Percentiles rank a stretch among this genome's conserved stretches.
These are phyloP conservation scores for Zygoascus flipseniorum DNA, from an alignment of 805 yeast species.

Conservation along the genomic window DNA sequence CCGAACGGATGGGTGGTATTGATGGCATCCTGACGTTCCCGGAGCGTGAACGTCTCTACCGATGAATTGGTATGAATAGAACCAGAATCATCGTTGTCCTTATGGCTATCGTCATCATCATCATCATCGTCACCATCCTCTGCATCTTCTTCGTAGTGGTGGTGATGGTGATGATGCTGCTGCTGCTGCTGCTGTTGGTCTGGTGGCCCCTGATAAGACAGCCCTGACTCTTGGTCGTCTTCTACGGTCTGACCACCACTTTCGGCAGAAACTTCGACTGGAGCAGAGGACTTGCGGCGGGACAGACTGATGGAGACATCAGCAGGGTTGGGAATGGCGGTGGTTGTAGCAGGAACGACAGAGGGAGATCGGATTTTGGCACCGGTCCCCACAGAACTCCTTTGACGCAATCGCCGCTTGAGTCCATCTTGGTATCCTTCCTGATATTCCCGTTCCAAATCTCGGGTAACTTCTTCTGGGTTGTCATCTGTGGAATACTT, in stretches of 20 bases:
- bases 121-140: slow-evolving; percentile 16
- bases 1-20: slow-evolving; percentile 97
- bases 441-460: slow-evolving; percentile 47
- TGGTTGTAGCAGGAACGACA: background rate
- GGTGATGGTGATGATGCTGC: slow-evolving; percentile 4
- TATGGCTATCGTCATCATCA: slow-evolving; percentile 21
- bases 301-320: background rate
- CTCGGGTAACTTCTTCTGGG: slow-evolving; percentile 59
- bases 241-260: slow-evolving; percentile 4
- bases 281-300: background rate
- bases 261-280: slow-evolving; percentile 4
- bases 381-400: background rate
- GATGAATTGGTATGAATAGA: slow-evolving; percentile 29
- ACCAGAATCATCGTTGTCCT: slow-evolving; percentile 27
- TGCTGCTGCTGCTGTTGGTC: slow-evolving; percentile 13
- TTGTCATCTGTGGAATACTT: slow-evolving; percentile 70
- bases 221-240: background rate
- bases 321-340: background rate
- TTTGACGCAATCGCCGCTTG: slow-evolving; percentile 28
- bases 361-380: background rate
- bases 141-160: slow-evolving; percentile 14
- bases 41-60: slow-evolving; percentile 73
- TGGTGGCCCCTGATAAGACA: background rate
- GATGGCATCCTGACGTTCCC: slow-evolving; percentile 93
- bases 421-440: slow-evolving; percentile 73